Conservation (phyloP, 306 rosid species). For the Prunus fruticosa region DNA sequence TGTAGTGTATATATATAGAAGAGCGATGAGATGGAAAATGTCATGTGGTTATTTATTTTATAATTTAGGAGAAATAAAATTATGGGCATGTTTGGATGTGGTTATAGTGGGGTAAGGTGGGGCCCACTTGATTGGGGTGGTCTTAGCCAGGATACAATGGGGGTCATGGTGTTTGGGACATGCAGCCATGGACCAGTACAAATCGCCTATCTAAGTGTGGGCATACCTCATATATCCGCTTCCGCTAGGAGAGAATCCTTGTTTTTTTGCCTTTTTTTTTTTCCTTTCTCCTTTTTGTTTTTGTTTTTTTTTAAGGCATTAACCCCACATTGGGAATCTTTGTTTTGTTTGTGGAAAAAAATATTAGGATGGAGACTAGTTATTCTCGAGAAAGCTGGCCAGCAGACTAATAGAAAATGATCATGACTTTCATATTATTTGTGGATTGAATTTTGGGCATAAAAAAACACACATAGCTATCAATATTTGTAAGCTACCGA, state of each 20-base stretch:
- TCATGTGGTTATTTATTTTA: neutral
- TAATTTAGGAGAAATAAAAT: neutral
- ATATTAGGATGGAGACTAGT: neutral
- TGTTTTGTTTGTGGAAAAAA: neutral
- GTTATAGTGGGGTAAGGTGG: constrained; percentile 32
- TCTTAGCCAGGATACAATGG: constrained; percentile 13
- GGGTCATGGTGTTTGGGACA: constrained; percentile 35
- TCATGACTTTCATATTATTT: neutral
- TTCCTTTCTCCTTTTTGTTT: too few species aligned
- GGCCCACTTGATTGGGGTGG: constrained; percentile 16
- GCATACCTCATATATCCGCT: neutral
- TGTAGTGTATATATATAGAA: neutral
- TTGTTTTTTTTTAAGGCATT: neutral
- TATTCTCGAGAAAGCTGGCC: neutral
- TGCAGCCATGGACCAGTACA: constrained; percentile 10
- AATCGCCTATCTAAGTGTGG: constrained; percentile 1
- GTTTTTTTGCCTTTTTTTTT: neutral
- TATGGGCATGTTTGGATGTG: constrained; percentile 29
- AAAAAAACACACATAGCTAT: neutral
- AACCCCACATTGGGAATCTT: constrained; percentile 7
- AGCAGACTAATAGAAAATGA: neutral
- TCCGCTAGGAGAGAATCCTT: neutral
- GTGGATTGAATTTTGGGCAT: neutral
- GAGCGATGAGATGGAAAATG: neutral
- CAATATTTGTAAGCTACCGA: constrained; percentile 9